Percentiles rank a stretch among this genome's conserved stretches.
These are phyloP conservation scores for Omphalea diandra DNA, from an alignment of 441 rosid species.

Conservation along the genomic window DNA sequence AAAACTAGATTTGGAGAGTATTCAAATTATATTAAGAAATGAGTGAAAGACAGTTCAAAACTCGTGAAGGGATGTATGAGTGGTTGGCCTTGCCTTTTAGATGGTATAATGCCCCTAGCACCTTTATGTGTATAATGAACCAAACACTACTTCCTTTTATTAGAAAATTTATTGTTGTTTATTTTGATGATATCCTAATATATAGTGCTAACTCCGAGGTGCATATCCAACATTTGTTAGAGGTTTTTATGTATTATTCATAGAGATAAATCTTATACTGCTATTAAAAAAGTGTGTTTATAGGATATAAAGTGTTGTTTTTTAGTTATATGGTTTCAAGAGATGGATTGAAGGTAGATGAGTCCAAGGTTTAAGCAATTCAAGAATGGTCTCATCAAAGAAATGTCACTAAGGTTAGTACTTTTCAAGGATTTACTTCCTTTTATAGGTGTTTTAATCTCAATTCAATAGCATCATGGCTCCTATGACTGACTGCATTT, in stretches of 20 bases:
- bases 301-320: background rate
- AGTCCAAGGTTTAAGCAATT: background rate
- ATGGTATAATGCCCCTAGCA: background rate
- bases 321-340: background rate
- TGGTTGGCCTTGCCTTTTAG: background rate
- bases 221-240: background rate
- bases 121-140: background rate
- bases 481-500: too few relatives aligned
- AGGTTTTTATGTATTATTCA: background rate
- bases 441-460: too few relatives aligned
- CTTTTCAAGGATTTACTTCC: too few relatives aligned
- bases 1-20: background rate
- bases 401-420: too few relatives aligned
- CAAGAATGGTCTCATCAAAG: too few relatives aligned
- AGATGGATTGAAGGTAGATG: background rate
- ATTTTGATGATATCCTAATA: constrained; percentile 3
- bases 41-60: background rate
- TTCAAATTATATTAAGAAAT: background rate
- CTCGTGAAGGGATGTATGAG: background rate
- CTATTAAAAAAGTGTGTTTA: background rate
- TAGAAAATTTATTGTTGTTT: background rate
- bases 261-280: background rate
- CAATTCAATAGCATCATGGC: too few relatives aligned
- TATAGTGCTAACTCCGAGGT: background rate
- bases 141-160: background rate